A percentile compares a stretch with the other conserved stretches of the same genome.
phyloP scores from a whole-genome alignment of 768 basidiomycete species.

The Termitomyces sp. region DNA sequence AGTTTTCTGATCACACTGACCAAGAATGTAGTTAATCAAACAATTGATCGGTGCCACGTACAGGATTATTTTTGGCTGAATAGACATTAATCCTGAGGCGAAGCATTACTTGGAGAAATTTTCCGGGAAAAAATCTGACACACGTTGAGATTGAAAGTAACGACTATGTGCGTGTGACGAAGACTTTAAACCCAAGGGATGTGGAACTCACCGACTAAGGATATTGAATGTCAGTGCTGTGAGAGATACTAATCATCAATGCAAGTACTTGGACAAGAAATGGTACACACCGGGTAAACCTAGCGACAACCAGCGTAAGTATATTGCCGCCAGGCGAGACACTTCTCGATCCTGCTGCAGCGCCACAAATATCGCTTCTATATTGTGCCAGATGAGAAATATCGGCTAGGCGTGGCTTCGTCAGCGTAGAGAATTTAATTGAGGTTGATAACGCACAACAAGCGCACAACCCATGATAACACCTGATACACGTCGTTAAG shows the following conservation, averaged over 20 bases:
- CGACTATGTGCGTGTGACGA: background rate
- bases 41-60: slow-evolving; percentile 1
- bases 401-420: background rate
- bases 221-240: background rate
- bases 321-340: background rate
- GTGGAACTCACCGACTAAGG: background rate
- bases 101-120: background rate
- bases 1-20: slow-evolving; percentile 23
- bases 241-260: background rate
- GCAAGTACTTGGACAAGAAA: background rate
- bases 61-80: background rate
- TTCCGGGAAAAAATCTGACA: background rate
- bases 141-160: background rate
- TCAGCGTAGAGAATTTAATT: background rate
- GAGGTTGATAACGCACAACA: background rate
- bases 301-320: slow-evolving; percentile 1
- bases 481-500: background rate
- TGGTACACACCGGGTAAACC: background rate
- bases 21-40: slow-evolving; percentile 70
- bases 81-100: background rate
- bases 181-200: background rate
- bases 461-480: slow-evolving; percentile 6
- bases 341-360: slow-evolving; percentile 6
- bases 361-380: background rate
- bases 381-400: background rate